These are phyloP conservation scores for Entrophospora sp. DNA, from an alignment of 192 early-diverging fungal species.

Conservation along the genomic window DNA sequence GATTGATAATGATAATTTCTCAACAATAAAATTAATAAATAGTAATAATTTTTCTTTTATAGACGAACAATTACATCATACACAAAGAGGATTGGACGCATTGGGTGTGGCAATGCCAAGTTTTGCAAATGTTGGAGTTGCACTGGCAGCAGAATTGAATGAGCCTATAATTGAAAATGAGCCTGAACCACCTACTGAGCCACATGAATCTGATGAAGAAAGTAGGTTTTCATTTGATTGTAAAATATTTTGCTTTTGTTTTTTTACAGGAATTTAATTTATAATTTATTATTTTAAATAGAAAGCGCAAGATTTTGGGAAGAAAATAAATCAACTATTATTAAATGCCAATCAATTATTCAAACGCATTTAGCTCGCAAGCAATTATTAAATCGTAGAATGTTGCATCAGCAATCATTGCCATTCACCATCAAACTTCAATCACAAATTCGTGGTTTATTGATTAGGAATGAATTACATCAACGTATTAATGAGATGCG, in stretches of 20 bases:
- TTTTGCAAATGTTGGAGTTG: constrained; percentile 75
- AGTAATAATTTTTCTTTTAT: constrained; percentile 12
- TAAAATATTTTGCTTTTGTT: too few species aligned
- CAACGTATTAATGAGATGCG: background rate
- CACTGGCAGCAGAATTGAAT: constrained; percentile 45
- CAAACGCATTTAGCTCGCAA: constrained; percentile 33
- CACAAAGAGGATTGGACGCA: constrained; percentile 75
- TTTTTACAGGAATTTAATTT: too few species aligned
- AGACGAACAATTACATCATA: constrained; percentile 65
- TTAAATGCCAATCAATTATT: constrained; percentile 37
- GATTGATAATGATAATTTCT: background rate
- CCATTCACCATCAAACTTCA: constrained; percentile 13
- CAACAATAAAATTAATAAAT: background rate
- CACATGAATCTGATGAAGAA: constrained; percentile 26
- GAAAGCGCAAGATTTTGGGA: constrained; percentile 24
- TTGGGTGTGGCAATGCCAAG: constrained; percentile 79
- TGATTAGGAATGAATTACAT: constrained; percentile 7
- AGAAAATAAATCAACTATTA: constrained; percentile 36
- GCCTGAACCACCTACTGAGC: constrained; percentile 34
- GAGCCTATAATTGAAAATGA: constrained; percentile 20
- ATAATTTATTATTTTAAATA: too few species aligned
- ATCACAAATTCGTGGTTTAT: constrained; percentile 12
- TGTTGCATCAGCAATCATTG: background rate
- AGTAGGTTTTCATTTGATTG: background rate
- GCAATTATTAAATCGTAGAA: constrained; percentile 29